Conservation (phyloP, 495 filamentous ascomycete species). For the Podospora comata region DNA sequence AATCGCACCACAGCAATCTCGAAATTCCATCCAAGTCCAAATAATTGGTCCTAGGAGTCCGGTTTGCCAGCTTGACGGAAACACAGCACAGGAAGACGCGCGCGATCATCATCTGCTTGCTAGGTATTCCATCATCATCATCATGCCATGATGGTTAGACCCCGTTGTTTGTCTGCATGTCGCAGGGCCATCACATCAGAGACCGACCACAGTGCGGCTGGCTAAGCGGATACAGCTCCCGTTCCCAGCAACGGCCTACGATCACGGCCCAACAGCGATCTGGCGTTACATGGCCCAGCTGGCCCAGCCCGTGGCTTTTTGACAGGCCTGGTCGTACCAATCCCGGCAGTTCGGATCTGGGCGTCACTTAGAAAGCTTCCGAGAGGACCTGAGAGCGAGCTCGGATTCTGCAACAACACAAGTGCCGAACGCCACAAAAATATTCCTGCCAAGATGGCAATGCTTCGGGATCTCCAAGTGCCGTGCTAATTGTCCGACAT, state of each 20-base stretch:
- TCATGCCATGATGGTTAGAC: not conserved
- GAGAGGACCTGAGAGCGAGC: not conserved
- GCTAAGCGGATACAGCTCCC: not conserved
- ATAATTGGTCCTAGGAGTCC: not conserved
- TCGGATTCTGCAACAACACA: not conserved
- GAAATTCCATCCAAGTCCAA: not conserved
- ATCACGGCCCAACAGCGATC: not conserved
- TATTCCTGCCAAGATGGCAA: not conserved
- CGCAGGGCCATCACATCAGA: not conserved
- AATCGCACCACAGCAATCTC: not conserved
- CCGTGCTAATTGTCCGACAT: not conserved
- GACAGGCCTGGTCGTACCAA: slow-evolving; percentile 4
- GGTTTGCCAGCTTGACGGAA: no score
- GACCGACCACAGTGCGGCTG: not conserved
- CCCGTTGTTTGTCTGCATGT: not conserved
- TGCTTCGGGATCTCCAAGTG: not conserved
- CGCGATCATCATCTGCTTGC: not conserved
- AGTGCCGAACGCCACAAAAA: not conserved
- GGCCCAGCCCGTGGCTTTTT: not conserved
- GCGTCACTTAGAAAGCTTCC: not conserved
- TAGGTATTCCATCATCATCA: not conserved
- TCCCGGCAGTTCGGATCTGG: slow-evolving; percentile 1
- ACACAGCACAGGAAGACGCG: not conserved
- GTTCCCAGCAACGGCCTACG: not conserved
- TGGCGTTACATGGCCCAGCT: not conserved